Conservation (phyloP, 306 rosid species). For the Cicer chorassanicum region DNA sequence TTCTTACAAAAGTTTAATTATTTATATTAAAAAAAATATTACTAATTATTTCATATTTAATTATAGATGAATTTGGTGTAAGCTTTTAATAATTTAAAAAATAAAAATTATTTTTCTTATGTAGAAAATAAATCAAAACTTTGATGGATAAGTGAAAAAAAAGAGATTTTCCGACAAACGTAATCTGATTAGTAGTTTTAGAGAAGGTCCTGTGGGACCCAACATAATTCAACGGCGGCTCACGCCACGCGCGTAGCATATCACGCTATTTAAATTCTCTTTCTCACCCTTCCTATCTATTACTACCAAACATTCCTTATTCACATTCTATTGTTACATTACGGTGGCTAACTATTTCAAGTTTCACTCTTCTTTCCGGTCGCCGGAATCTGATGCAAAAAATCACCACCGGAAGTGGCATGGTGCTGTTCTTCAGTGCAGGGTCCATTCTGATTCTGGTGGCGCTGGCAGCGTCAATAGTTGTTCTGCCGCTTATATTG, state of each 20-base stretch:
- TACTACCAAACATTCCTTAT: too few relatives aligned
- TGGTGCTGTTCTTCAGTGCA: slow-evolving; percentile 52
- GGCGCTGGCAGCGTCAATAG: slow-evolving; percentile 57
- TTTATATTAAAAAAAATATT: too few relatives aligned
- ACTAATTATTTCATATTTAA: too few relatives aligned
- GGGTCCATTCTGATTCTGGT: slow-evolving; percentile 48
- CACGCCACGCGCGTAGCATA: neutral
- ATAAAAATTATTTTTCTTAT: too few relatives aligned
- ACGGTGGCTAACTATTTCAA: neutral
- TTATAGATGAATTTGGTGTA: too few relatives aligned
- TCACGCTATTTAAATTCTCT: too few relatives aligned
- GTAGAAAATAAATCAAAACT: too few relatives aligned
- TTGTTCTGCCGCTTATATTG: slow-evolving; percentile 55
- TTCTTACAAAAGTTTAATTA: too few relatives aligned
- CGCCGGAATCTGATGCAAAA: neutral
- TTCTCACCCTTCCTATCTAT: neutral
- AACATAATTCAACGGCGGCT: neutral
- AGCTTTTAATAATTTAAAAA: too few relatives aligned
- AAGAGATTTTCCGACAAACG: neutral
- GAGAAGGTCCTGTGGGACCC: neutral
- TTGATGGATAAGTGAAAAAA: too few relatives aligned
- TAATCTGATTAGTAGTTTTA: neutral
- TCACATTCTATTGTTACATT: neutral
- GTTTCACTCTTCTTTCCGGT: neutral
- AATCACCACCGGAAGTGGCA: slow-evolving; percentile 12